These are phyloP conservation scores for Xerocomus potaroensis DNA, from an alignment of 768 basidiomycete species.

Conservation along the genomic window DNA sequence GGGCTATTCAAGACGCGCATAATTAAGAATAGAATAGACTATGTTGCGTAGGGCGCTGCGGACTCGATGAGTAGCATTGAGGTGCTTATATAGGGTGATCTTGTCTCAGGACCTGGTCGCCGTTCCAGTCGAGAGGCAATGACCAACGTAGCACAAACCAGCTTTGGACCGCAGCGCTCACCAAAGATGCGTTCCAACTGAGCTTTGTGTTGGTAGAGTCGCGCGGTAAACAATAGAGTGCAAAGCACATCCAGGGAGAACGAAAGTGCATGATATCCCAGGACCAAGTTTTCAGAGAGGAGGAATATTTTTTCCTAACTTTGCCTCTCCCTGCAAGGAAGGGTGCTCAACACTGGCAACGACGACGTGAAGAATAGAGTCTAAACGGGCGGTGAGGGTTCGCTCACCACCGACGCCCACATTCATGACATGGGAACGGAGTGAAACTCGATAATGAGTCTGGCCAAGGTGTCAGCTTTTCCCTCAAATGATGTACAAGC, in stretches of 20 bases:
- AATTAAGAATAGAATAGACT: conserved; percentile 23
- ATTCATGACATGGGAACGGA: conserved; percentile 24
- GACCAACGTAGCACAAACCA: not conserved
- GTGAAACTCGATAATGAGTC: conserved; percentile 22
- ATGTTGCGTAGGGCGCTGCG: conserved; percentile 20
- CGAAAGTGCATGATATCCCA: conserved; percentile 22
- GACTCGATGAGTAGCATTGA: conserved; percentile 23
- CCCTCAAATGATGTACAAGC: not conserved
- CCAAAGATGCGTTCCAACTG: conserved; percentile 23
- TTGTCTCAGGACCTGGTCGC: conserved; percentile 9
- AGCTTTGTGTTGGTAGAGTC: conserved; percentile 24
- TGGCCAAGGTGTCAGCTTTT: not conserved
- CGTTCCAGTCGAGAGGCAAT: not conserved
- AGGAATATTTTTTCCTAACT: conserved; percentile 18
- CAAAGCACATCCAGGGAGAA: conserved; percentile 22
- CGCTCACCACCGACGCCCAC: conserved; percentile 20
- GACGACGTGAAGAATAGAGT: not conserved
- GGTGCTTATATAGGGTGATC: conserved; percentile 20
- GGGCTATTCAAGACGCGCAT: conserved; percentile 13
- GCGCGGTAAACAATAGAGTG: conserved; percentile 19
- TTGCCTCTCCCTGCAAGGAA: conserved; percentile 15
- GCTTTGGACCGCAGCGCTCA: conserved; percentile 7
- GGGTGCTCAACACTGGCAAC: conserved; percentile 16
- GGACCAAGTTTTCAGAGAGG: conserved; percentile 18
- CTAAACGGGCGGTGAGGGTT: not conserved